These are phyloP conservation scores for Dioscorea alata DNA, from an alignment of 106 monocot genomes.

Conservation along the genomic window DNA sequence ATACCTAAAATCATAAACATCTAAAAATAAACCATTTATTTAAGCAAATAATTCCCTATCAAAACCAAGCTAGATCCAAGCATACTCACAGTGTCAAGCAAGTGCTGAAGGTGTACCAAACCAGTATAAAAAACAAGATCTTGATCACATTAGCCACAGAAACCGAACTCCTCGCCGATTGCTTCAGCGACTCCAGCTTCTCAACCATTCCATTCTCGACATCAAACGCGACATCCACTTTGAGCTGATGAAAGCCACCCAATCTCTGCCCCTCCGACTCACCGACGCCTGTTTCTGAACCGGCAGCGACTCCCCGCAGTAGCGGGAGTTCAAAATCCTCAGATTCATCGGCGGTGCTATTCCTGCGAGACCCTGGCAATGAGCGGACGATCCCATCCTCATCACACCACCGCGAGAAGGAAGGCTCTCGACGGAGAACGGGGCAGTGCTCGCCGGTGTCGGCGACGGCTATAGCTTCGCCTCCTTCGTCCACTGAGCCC, in stretches of 20 bases:
- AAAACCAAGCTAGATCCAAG: slow-evolving; percentile 3
- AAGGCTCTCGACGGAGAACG: slow-evolving; percentile 47
- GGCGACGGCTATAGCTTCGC: not conserved
- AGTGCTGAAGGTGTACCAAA: slow-evolving; percentile 90
- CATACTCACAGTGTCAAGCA: slow-evolving; percentile 84
- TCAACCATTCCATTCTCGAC: slow-evolving; percentile 42
- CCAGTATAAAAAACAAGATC: slow-evolving; percentile 50
- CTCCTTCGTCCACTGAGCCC: not conserved
- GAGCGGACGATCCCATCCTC: slow-evolving; percentile 12
- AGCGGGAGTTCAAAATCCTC: slow-evolving; percentile 55
- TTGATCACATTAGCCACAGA: slow-evolving; percentile 46
- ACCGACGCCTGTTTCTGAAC: not conserved
- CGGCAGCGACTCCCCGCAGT: slow-evolving; percentile 10
- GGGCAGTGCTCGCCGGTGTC: not conserved
- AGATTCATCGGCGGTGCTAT: slow-evolving; percentile 7
- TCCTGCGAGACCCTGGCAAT: slow-evolving; percentile 5
- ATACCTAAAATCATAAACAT: slow-evolving; percentile 35
- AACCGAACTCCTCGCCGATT: slow-evolving; percentile 11
- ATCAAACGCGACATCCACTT: slow-evolving; percentile 31
- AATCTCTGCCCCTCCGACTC: slow-evolving; percentile 19
- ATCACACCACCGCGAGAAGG: slow-evolving; percentile 67
- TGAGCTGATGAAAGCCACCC: slow-evolving; percentile 47
- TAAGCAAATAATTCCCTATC: too few relatives aligned
- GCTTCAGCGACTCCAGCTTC: slow-evolving; percentile 50
- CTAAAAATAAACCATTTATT: too few relatives aligned